These are phyloP conservation scores for Blepharisma stoltei DNA, from an alignment of 73 alveolate species.

Conservation along the genomic window DNA sequence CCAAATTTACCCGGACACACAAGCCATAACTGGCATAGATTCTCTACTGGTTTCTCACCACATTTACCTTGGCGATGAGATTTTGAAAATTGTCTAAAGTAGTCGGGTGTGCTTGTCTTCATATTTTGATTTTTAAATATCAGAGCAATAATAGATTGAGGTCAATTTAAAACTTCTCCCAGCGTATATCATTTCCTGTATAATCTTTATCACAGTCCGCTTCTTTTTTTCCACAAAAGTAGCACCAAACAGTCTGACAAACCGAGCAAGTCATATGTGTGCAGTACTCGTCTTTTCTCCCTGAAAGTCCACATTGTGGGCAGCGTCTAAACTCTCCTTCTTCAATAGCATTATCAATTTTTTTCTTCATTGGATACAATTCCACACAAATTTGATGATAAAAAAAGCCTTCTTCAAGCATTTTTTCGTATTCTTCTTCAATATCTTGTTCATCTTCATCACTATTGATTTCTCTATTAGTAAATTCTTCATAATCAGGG, in stretches of 20 bases:
- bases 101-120: no score
- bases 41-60: no score
- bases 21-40: no score
- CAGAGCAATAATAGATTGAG: no score
- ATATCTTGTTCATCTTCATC: neutral
- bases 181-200: neutral
- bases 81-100: no score
- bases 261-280: conserved; percentile 52
- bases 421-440: conserved; percentile 12
- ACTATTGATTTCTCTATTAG: neutral
- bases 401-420: neutral
- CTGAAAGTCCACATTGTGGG: conserved; percentile 40
- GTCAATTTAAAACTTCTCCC: no score
- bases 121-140: no score
- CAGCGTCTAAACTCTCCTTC: conserved; percentile 34
- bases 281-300: conserved; percentile 47
- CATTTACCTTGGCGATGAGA: no score
- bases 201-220: conserved; percentile 25
- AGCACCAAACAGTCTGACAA: conserved; percentile 50
- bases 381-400: conserved; percentile 33
- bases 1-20: no score
- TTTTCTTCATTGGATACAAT: conserved; percentile 3
- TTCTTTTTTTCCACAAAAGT: conserved; percentile 38
- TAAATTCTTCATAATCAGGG: neutral
- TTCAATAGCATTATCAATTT: conserved; percentile 29